Conservation (phyloP, 306 rosid genomes). For the Prunus campanulata region DNA sequence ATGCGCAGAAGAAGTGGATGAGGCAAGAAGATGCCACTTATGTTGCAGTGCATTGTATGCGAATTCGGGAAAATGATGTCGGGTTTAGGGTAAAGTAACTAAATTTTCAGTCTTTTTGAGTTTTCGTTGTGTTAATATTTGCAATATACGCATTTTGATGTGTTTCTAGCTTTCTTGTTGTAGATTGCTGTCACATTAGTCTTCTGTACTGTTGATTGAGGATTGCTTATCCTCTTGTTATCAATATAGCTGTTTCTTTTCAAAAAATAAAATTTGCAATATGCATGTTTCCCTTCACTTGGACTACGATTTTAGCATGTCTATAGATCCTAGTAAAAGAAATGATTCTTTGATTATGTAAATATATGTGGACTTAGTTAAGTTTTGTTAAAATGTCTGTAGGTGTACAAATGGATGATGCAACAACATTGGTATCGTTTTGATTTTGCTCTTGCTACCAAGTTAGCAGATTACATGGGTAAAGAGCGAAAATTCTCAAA, state of each 20-base stretch:
- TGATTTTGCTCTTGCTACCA: slow-evolving; percentile 84
- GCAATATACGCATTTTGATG: not conserved
- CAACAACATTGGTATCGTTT: slow-evolving; percentile 74
- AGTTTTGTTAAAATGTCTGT: not conserved
- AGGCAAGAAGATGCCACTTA: slow-evolving; percentile 67
- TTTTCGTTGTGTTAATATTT: not conserved
- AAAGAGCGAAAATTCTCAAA: slow-evolving; percentile 81
- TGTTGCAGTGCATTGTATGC: slow-evolving; percentile 71
- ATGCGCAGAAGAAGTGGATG: slow-evolving; percentile 85
- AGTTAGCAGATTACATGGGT: slow-evolving; percentile 90
- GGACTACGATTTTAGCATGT: too few species aligned
- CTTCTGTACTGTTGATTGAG: too few species aligned
- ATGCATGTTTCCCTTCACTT: too few species aligned
- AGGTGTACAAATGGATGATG: slow-evolving; percentile 99
- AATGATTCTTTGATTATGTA: not conserved
- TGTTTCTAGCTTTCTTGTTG: too few species aligned
- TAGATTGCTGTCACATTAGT: too few species aligned
- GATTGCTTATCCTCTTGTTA: too few species aligned
- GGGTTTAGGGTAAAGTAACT: slow-evolving; percentile 52
- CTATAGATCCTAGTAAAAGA: too few species aligned
- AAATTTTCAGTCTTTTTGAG: not conserved
- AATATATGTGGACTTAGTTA: not conserved
- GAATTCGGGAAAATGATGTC: slow-evolving; percentile 81
- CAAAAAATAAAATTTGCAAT: too few species aligned
- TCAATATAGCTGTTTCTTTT: not conserved